Evolutionary conservation across 352 stramenopile species (phyloP), one percentile per base, ranked within the genome.

Genomic region (Pythium volutum): DNA sequence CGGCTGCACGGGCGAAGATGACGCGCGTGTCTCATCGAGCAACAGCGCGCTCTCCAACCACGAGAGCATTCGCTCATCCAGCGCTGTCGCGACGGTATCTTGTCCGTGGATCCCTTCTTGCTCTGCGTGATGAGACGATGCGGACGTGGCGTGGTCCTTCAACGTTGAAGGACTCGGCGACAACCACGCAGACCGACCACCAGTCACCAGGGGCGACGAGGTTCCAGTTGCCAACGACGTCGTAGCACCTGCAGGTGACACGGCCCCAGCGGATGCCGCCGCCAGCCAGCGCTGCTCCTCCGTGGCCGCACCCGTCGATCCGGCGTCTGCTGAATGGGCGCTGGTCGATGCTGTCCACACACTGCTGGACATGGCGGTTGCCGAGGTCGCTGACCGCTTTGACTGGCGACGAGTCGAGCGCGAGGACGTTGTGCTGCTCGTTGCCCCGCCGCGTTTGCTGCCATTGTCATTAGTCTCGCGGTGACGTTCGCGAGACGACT

Each of bases 1-100:
- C 18, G 18, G 18, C 18, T 22, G 38, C 38, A n/a, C n/a, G 20
- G 26, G 47, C 16, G 29, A 42, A 42, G 47, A 53, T 59, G 41
- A 38, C 23, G 46, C 47, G 60, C 60, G 42, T 58, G 36, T 67
- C 52, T 48, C 42, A 58, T 62, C 62, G n/a, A 61, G 54, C 41
- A 48, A 33, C 20, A 69, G 41, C 31, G 62, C 55, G 48, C 55
- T 50, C 33, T 69, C 62, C 16, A 69, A 39, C 62, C 62, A 69
- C 29, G 55, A 64, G 29, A 69, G 27, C 62, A 69, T 64, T 41
- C 49, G 59, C 26, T 58, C 55, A 29, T 63, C 47, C 39, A 68
- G 55, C 22, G 18, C 38, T 33, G 29, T 9, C 45, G 38, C 42
- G 5, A 29, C 29, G n/a, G n/a, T n/a, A n/a, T n/a, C 39, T 27